phyloP scores from a whole-genome alignment of 2,329 filamentous ascomycete species.

The Ophidiomyces ophidiicola region DNA sequence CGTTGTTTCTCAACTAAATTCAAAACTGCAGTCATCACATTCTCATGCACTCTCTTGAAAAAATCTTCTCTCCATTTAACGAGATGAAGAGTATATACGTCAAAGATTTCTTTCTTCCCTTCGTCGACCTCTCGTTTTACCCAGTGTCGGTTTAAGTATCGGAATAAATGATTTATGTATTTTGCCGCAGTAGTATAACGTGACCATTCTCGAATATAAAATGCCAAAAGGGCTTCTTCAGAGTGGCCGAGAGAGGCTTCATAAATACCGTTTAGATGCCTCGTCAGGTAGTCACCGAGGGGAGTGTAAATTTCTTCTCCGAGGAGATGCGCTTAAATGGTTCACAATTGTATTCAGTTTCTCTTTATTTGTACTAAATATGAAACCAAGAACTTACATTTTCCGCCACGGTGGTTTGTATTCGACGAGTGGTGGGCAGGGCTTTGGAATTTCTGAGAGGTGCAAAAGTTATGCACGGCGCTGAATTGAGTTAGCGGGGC shows the following conservation, averaged over 20 bases:
- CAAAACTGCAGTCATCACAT: conserved; percentile 90
- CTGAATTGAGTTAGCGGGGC: conserved; percentile 30
- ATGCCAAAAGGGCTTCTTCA: conserved; percentile 79
- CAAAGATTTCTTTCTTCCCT: conserved; percentile 94
- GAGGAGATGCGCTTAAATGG: conserved; percentile 63
- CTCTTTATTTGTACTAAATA: conserved; percentile 15
- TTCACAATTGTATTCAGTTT: conserved; percentile 9
- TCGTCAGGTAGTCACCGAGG: conserved; percentile 69
- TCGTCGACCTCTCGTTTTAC: conserved; percentile 98
- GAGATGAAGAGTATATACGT: conserved; percentile 92
- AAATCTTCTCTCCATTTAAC: conserved; percentile 92
- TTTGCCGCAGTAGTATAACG: conserved; percentile 91
- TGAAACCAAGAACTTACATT: conserved; percentile 34
- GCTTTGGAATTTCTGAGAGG: conserved; percentile 69
- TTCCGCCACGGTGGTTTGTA: conserved; percentile 47
- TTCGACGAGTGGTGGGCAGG: conserved; percentile 38
- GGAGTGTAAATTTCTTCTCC: conserved; percentile 94
- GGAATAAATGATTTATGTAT: conserved; percentile 94
- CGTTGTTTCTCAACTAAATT: conserved; percentile 95
- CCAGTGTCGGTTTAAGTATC: conserved; percentile 96
- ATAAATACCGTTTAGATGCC: conserved; percentile 61
- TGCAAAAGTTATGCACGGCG: conserved; percentile 97
- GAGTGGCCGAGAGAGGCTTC: conserved; percentile 63
- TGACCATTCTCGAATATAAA: conserved; percentile 95
- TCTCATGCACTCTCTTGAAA: conserved; percentile 68